Conservation (phyloP, 176 grass and related monocot species). For the Aegilops bicornis region DNA sequence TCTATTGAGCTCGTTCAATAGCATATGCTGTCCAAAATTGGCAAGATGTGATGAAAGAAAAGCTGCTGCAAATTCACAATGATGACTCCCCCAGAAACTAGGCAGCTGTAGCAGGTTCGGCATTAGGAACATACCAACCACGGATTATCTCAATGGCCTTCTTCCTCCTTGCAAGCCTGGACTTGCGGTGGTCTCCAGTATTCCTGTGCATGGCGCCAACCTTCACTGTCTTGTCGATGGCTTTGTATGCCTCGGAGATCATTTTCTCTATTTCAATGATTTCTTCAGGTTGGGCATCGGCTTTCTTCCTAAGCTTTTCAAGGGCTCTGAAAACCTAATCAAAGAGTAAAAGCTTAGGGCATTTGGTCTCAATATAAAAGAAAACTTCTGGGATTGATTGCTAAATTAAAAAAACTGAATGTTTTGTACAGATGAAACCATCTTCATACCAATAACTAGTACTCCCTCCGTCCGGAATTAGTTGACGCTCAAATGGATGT, state of each 20-base stretch:
- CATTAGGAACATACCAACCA: constrained; percentile 79
- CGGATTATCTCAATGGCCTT: constrained; percentile 74
- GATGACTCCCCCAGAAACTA: constrained; percentile 36
- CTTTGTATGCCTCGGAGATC: constrained; percentile 74
- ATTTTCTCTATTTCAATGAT: constrained; percentile 77
- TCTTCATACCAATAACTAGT: not conserved
- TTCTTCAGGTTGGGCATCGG: constrained; percentile 73
- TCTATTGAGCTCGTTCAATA: not conserved
- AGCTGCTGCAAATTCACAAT: constrained; percentile 8
- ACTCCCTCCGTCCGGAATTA: not conserved
- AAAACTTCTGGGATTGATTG: not conserved
- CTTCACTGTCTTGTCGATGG: constrained; percentile 85
- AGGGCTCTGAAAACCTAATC: constrained; percentile 71
- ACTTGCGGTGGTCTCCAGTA: constrained; percentile 79
- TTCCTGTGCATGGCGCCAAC: constrained; percentile 89
- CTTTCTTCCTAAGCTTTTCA: constrained; percentile 79
- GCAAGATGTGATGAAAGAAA: constrained; percentile 22
- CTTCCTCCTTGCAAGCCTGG: constrained; percentile 79
- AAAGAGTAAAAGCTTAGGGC: constrained; percentile 8
- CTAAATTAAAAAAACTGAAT: not conserved
- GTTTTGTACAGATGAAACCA: not conserved
- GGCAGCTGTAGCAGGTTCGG: constrained; percentile 33
- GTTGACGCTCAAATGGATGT: too few relatives aligned
- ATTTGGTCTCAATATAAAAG: not conserved
- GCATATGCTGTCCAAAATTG: constrained; percentile 38